Evolutionary conservation across 2,329 filamentous ascomycete species (phyloP), one percentile per base, ranked within the genome.

Genomic region (Dactylellina parvicollis): DNA sequence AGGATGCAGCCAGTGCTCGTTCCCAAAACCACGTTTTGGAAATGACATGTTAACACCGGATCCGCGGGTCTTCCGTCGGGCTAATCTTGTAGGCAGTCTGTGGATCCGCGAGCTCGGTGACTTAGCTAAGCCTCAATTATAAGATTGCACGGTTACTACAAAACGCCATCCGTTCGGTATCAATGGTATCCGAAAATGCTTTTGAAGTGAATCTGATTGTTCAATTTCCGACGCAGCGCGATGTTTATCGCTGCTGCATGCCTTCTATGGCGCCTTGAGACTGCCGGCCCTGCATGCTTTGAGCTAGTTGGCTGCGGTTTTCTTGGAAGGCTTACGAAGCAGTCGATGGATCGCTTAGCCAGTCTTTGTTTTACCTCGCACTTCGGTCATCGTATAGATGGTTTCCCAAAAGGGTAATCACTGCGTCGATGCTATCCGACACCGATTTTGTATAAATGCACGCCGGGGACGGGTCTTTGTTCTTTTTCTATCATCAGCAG

Each of bases 341-440:
- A 34, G 38, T 24, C 28, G 4, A 28, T 40, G 1, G 62, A 44
- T 52, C 52, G 62, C 10, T 49, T 59, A 36, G 34, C 38, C 22
- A 9, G 3, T 4, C 14, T 34, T 47, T 64, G 28, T 47, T 42
- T 65, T 55, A 36, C 16, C 18, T 65, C 61, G 42, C 16, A 56
- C 18, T 40, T 65, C 59, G 36, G 52, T 54, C 44, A 18, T 59
- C 59, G 67, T 72, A 65, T 72, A 65, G 20, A 40, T 18, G 7
- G 47, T 55, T 72, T 60, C 67, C 67, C 7, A 5, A 54, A 65
- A 40, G 0, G 59, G 67, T 56, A 30, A 56, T 20, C 47, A 46
- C 38, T 42, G 16, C 44, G 20, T 49, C 26, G 20, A 49, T 49
- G 30, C 22, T 9, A 38, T n/a, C 8, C 44, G 59, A 36, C 10